Evolutionary conservation across 495 filamentous ascomycete species (phyloP).

Genomic region (Aspergillus sclerotiicarbonarius): DNA sequence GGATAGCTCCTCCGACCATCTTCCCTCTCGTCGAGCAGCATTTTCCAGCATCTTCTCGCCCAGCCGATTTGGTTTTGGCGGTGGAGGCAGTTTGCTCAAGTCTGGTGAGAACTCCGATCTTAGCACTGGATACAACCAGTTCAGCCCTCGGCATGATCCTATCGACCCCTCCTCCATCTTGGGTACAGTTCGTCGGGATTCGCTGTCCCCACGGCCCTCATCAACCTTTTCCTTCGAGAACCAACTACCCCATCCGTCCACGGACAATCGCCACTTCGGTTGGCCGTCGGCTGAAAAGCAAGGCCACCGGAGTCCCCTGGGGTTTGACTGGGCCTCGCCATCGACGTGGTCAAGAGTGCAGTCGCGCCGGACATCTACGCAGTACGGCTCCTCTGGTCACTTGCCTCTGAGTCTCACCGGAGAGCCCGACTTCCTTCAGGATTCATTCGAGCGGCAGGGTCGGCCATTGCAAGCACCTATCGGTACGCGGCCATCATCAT

Average conservation of each 20-base stretch:
- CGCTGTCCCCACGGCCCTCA: conserved; percentile 70
- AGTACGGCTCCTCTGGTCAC: conserved; percentile 56
- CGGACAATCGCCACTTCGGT: conserved; percentile 68
- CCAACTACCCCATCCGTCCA: conserved; percentile 71
- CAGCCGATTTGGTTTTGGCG: conserved; percentile 41
- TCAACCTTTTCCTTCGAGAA: conserved; percentile 78
- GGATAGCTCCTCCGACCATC: conserved; percentile 46
- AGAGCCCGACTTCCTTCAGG: conserved; percentile 47
- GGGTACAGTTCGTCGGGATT: conserved; percentile 55
- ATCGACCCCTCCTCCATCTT: conserved; percentile 54
- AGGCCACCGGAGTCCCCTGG: conserved; percentile 54
- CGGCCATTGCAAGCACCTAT: conserved; percentile 54
- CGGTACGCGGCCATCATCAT: conserved; percentile 53
- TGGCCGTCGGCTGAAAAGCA: conserved; percentile 57
- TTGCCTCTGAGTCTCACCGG: conserved; percentile 48
- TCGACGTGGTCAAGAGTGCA: conserved; percentile 55
- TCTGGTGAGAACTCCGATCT: conserved; percentile 44
- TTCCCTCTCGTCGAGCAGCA: conserved; percentile 42
- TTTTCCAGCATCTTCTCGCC: conserved; percentile 48
- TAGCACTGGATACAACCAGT: conserved; percentile 57
- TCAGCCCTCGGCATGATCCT: conserved; percentile 57
- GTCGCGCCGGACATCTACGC: conserved; percentile 55
- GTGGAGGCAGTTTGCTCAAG: conserved; percentile 40
- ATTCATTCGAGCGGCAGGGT: conserved; percentile 42
- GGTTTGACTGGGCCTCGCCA: conserved; percentile 55